Conservation (phyloP, 1,139 yeast species). For the Suhomyces kunorum region DNA sequence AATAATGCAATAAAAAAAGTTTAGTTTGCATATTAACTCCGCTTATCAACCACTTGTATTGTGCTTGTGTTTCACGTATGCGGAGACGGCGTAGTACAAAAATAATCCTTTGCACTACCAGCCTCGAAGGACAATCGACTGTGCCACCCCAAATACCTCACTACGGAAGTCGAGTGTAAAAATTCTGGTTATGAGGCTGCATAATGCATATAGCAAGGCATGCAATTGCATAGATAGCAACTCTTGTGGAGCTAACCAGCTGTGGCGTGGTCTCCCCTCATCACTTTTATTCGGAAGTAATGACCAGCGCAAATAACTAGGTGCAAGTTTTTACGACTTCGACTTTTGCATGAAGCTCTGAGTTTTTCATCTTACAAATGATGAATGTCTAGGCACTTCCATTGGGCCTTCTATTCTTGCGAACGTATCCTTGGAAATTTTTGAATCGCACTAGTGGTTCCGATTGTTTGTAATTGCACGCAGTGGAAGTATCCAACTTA, state of each 20-base stretch:
- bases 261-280: constrained; percentile 1
- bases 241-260: background rate
- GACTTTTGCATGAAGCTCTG: no score
- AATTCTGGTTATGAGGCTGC: background rate
- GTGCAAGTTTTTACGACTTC: constrained; percentile 2
- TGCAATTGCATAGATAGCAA: background rate
- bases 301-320: background rate
- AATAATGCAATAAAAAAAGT: background rate
- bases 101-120: background rate
- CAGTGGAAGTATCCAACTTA: no score
- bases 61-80: background rate
- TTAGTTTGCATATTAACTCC: background rate
- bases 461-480: no score
- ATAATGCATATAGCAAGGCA: background rate
- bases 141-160: background rate
- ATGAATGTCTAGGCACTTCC: no score
- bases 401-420: no score
- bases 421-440: no score
- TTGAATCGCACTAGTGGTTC: no score
- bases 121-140: background rate
- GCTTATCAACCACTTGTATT: background rate
- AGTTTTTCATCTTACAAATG: no score
- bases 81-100: background rate
- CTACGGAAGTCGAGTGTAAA: background rate
- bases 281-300: background rate